A percentile compares a stretch with the other conserved stretches of the same genome.
phyloP scores from a whole-genome alignment of 1,139 yeast genomes.

The Scheffersomyces illinoinensis region DNA sequence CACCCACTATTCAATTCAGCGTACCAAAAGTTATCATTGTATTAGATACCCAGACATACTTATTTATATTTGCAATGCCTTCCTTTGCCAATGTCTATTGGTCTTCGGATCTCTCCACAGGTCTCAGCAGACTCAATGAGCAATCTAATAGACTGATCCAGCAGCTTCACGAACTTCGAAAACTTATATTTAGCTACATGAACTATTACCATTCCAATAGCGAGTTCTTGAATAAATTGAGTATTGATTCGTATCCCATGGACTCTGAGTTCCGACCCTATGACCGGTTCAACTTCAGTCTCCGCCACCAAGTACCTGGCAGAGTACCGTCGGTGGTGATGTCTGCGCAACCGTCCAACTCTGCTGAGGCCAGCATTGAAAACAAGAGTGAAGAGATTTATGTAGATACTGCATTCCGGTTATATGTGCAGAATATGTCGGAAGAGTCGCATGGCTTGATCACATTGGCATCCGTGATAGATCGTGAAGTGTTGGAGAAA shows the following conservation, averaged over 20 bases:
- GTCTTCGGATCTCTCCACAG: slow-evolving; percentile 45
- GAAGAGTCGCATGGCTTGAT: slow-evolving; percentile 27
- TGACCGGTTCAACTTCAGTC: background rate
- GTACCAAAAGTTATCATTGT: background rate
- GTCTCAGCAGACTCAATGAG: slow-evolving; percentile 30
- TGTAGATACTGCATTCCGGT: slow-evolving; percentile 11
- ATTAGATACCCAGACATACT: background rate
- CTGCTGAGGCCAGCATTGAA: background rate
- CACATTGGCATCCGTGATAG: slow-evolving; percentile 36
- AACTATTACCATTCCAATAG: slow-evolving; percentile 40
- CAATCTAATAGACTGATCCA: slow-evolving; percentile 36
- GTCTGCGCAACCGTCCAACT: background rate
- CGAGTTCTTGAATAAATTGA: slow-evolving; percentile 30
- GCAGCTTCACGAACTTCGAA: slow-evolving; percentile 46
- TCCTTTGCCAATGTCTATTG: slow-evolving; percentile 38
- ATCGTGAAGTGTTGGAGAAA: slow-evolving; percentile 36
- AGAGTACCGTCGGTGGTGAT: background rate
- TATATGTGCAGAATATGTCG: slow-evolving; percentile 14
- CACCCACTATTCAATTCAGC: background rate
- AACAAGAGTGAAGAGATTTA: background rate
- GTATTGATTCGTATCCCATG: slow-evolving; percentile 23
- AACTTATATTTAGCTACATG: slow-evolving; percentile 40
- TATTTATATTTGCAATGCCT: slow-evolving; percentile 10
- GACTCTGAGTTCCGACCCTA: slow-evolving; percentile 24
- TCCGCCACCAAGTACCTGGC: background rate